phyloP scores from a whole-genome alignment of 2,329 filamentous ascomycete genomes.

The Chrysoporthe deuterocubensis region DNA sequence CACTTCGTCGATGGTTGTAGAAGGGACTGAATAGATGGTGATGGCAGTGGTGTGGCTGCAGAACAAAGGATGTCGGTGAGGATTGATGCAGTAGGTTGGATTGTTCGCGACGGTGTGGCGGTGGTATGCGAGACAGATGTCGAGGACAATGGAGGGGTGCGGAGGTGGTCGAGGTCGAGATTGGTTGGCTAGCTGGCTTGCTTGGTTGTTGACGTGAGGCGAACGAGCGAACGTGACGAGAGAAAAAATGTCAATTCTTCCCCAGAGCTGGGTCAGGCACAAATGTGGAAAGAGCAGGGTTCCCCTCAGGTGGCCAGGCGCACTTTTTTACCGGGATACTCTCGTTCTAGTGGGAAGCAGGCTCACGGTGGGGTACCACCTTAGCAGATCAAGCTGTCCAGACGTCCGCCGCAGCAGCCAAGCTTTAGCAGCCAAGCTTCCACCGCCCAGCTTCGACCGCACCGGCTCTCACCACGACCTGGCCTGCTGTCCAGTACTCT shows the following conservation, averaged over 20 bases:
- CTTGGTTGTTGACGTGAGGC: constrained; percentile 3
- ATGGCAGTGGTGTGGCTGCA: background rate
- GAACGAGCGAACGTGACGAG: constrained; percentile 8
- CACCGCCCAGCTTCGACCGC: background rate
- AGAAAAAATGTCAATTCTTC: constrained; percentile 15
- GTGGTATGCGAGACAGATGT: constrained; percentile 6
- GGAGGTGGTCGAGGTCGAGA: background rate
- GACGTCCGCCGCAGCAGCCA: background rate
- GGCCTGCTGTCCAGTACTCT: background rate
- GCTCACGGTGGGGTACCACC: background rate
- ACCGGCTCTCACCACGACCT: no score
- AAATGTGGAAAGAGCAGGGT: constrained; percentile 17
- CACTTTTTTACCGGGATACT: background rate
- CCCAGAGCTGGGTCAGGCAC: constrained; percentile 13
- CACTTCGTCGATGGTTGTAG: background rate
- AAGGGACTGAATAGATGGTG: background rate
- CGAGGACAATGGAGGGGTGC: background rate
- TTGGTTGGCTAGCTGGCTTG: background rate
- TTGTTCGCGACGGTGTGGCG: background rate
- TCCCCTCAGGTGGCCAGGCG: constrained; percentile 12
- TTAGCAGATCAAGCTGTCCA: constrained; percentile 4
- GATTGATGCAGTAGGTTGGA: background rate
- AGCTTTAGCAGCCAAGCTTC: background rate
- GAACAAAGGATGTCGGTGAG: background rate
- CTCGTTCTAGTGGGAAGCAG: no score